Conservation (phyloP, 345 rosid species). For the Syzygium oleosum region DNA sequence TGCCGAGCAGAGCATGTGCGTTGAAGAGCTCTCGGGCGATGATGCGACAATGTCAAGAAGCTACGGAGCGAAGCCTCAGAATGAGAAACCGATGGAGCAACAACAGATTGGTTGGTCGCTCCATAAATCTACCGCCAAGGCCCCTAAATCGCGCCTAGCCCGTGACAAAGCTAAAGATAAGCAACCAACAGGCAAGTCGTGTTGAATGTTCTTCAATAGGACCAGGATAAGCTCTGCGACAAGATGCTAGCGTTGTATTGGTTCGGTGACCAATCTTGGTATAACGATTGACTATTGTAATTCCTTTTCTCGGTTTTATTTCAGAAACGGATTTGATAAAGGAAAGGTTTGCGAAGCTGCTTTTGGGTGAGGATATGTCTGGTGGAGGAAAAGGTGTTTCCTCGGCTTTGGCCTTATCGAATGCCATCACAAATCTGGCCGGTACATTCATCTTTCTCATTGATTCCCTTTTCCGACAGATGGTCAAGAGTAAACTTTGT, state of each 20-base stretch:
- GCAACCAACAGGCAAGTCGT: slow-evolving; percentile 16
- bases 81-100: slow-evolving; percentile 6
- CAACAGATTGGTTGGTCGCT: slow-evolving; percentile 10
- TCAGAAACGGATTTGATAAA: slow-evolving; percentile 55
- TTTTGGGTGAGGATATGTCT: slow-evolving; percentile 70
- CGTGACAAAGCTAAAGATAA: slow-evolving; percentile 9
- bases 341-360: slow-evolving; percentile 53
- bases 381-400: slow-evolving; percentile 75
- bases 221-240: background rate
- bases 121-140: slow-evolving; percentile 4
- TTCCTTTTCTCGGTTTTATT: background rate
- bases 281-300: background rate
- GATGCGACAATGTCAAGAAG: slow-evolving; percentile 11
- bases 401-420: slow-evolving; percentile 65
- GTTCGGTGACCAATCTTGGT: background rate
- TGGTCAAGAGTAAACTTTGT: background rate
- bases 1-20: slow-evolving; percentile 19
- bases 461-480: background rate
- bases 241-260: background rate
- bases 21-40: slow-evolving; percentile 15
- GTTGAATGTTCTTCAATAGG: background rate
- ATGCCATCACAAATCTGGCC: slow-evolving; percentile 29
- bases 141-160: slow-evolving; percentile 6
- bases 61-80: slow-evolving; percentile 8
- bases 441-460: background rate